Conservation (phyloP, 768 basidiomycete genomes). For the Mycena olivaceomarginata region DNA sequence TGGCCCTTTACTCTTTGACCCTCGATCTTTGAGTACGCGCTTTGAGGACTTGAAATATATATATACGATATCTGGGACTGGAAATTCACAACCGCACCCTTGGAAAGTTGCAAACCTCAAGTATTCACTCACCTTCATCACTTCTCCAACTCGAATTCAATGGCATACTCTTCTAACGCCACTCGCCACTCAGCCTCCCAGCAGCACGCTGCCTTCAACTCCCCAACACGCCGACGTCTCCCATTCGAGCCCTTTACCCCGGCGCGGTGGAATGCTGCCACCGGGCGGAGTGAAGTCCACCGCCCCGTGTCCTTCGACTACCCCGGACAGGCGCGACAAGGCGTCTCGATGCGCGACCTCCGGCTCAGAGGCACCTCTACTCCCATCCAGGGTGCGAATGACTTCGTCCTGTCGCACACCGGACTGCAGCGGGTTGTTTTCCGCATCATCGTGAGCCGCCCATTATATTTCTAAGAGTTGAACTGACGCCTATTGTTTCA, state of each 20-base stretch:
- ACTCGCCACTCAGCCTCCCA: too few species aligned
- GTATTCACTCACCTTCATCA: too few species aligned
- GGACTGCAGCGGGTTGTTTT: constrained; percentile 58
- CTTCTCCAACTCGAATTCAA: too few species aligned
- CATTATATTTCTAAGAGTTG: not conserved
- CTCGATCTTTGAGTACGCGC: too few species aligned
- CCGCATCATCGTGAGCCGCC: constrained; percentile 60
- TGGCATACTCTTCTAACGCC: too few species aligned
- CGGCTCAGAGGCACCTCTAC: constrained; percentile 58
- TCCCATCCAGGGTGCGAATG: constrained; percentile 60
- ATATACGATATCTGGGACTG: too few species aligned
- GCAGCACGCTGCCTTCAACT: constrained; percentile 45
- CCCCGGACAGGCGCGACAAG: constrained; percentile 62
- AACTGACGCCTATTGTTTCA: constrained; percentile 41
- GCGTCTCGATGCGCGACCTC: constrained; percentile 69
- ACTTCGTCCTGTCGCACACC: constrained; percentile 61
- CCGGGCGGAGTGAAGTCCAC: constrained; percentile 50
- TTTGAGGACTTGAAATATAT: too few species aligned
- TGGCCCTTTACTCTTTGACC: too few species aligned
- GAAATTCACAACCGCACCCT: too few species aligned
- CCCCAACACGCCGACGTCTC: constrained; percentile 58
- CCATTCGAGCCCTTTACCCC: constrained; percentile 57
- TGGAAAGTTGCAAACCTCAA: too few species aligned
- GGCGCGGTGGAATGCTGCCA: constrained; percentile 46
- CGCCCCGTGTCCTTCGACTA: constrained; percentile 63